A percentile compares a stretch with the other conserved stretches of the same genome.
These are phyloP conservation scores for Lodderomyces theae DNA, from an alignment of 1,139 yeast species.

Conservation along the genomic window DNA sequence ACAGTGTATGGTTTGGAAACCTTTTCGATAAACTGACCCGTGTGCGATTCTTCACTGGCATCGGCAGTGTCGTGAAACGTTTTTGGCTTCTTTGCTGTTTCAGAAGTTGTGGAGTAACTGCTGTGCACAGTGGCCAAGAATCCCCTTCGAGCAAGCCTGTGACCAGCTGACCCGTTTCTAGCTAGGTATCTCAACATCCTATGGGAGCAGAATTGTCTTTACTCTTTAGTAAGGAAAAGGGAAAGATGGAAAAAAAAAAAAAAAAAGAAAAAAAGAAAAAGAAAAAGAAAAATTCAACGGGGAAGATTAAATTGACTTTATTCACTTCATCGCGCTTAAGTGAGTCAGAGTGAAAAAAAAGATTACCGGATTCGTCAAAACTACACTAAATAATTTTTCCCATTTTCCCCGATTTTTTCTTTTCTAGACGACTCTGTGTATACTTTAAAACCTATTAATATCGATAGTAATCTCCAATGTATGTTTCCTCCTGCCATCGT, in stretches of 20 bases:
- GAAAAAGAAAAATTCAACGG: neutral
- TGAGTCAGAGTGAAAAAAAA: constrained; percentile 1
- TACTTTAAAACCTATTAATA: constrained; percentile 37
- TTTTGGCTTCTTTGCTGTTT: constrained; percentile 3
- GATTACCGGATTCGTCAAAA: constrained; percentile 1
- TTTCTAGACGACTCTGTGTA: neutral
- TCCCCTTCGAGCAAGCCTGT: neutral
- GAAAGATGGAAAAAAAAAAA: neutral
- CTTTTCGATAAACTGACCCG: constrained; percentile 34
- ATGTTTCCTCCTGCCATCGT: constrained; percentile 28
- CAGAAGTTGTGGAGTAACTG: constrained; percentile 5
- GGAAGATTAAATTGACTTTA: neutral
- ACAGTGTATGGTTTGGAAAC: constrained; percentile 60
- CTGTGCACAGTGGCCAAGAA: neutral
- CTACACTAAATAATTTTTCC: no score
- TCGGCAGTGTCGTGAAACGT: constrained; percentile 12
- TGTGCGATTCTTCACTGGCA: constrained; percentile 21
- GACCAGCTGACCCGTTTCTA: neutral
- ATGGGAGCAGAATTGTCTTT: no score
- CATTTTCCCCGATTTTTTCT: neutral
- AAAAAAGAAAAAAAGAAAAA: neutral
- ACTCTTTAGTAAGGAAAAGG: no score
- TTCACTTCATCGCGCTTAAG: neutral
- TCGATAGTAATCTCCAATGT: constrained; percentile 60
- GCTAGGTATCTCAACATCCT: constrained; percentile 4